These are phyloP conservation scores for Stylonectria norvegica DNA, from an alignment of 2,329 filamentous ascomycete species.

Conservation along the genomic window DNA sequence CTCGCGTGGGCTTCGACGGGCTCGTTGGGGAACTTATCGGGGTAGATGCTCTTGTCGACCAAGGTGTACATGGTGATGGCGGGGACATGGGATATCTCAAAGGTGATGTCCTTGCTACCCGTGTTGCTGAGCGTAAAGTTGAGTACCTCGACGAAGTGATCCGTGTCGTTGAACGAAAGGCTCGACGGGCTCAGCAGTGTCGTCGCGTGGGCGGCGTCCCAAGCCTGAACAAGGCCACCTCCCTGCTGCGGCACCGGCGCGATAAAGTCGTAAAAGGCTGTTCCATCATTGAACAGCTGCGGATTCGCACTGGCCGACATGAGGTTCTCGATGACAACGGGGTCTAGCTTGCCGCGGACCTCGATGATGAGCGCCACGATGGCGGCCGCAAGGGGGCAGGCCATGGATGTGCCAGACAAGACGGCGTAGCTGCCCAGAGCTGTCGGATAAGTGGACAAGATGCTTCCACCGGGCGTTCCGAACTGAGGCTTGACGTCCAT, in stretches of 20 bases:
- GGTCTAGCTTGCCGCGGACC: constrained; percentile 49
- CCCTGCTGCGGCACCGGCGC: constrained; percentile 60
- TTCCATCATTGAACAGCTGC: constrained; percentile 46
- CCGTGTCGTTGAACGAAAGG: constrained; percentile 62
- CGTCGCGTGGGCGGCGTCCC: constrained; percentile 54
- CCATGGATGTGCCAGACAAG: constrained; percentile 58
- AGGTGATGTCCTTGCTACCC: constrained; percentile 46
- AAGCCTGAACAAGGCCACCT: constrained; percentile 57
- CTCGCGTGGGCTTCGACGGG: constrained; percentile 40
- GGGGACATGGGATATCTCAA: constrained; percentile 48
- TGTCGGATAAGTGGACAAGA: constrained; percentile 55
- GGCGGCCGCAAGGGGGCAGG: constrained; percentile 53
- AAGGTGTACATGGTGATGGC: constrained; percentile 54
- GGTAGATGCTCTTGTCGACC: constrained; percentile 30
- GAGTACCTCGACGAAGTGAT: constrained; percentile 47
- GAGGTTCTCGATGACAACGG: constrained; percentile 46
- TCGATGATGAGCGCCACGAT: constrained; percentile 53
- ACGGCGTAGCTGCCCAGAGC: constrained; percentile 48
- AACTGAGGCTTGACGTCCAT: constrained; percentile 55
- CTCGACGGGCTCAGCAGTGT: constrained; percentile 53
- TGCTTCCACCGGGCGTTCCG: constrained; percentile 53
- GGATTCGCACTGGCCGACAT: constrained; percentile 49
- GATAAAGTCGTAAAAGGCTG: constrained; percentile 35
- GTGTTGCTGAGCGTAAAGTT: constrained; percentile 57
- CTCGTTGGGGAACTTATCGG: constrained; percentile 45